These are phyloP conservation scores for Cladosporium sp. DNA, from an alignment of 2,329 filamentous ascomycete species.

Conservation along the genomic window DNA sequence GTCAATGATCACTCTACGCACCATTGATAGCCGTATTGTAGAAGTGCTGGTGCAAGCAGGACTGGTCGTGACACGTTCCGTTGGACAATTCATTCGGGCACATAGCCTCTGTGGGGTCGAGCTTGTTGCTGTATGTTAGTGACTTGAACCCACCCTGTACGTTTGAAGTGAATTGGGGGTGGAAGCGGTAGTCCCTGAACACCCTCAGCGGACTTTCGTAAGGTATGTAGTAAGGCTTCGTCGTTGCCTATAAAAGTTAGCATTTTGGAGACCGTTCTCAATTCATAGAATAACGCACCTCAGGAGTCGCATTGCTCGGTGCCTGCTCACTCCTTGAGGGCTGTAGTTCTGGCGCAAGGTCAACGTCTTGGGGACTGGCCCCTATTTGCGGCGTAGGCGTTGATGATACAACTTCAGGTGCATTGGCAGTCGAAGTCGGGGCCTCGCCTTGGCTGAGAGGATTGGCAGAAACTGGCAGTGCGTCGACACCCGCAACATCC, in stretches of 20 bases:
- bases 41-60: conserved; percentile 82
- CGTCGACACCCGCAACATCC: background rate
- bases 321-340: conserved; percentile 25
- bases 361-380: conserved; percentile 31
- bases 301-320: background rate
- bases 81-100: conserved; percentile 75
- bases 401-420: background rate
- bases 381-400: background rate
- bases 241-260: background rate
- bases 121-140: conserved; percentile 89
- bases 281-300: conserved; percentile 17
- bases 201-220: conserved; percentile 81
- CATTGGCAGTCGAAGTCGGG: background rate
- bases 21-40: conserved; percentile 69
- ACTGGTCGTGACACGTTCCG: conserved; percentile 70
- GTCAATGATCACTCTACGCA: conserved; percentile 54
- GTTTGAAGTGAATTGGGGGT: conserved; percentile 69
- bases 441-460: background rate
- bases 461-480: background rate
- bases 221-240: conserved; percentile 46
- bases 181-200: conserved; percentile 89
- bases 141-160: conserved; percentile 80
- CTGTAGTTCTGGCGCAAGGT: conserved; percentile 44
- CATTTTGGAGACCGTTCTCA: background rate
- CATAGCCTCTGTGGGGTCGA: conserved; percentile 71